Evolutionary conservation across 2,329 filamentous ascomycete genomes (phyloP).

Genomic region (Aspergillus sp.): DNA sequence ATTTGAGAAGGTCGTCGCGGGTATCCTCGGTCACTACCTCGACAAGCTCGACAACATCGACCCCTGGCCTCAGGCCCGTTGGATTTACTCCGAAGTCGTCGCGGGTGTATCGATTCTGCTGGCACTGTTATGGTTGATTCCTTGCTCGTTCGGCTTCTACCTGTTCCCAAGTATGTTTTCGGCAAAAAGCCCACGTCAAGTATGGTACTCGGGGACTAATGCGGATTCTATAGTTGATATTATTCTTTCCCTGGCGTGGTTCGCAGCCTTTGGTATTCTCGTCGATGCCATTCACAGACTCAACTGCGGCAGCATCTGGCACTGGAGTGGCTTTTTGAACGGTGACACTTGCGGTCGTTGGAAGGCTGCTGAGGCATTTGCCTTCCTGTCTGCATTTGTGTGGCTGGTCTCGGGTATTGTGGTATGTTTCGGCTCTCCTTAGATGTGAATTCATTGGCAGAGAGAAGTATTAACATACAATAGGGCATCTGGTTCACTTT

Average conservation of each 20-base stretch:
- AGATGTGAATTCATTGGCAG: background rate
- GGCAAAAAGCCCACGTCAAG: background rate
- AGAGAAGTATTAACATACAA: conserved; percentile 5
- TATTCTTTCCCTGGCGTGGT: conserved; percentile 61
- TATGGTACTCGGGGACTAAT: background rate
- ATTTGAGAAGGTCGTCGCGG: conserved; percentile 47
- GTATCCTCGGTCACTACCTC: conserved; percentile 60
- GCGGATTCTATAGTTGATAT: conserved; percentile 47
- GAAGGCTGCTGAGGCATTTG: conserved; percentile 64
- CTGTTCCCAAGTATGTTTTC: conserved; percentile 51
- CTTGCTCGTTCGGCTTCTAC: conserved; percentile 58
- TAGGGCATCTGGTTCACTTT: conserved; percentile 32
- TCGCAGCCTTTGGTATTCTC: conserved; percentile 58
- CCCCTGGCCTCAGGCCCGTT: conserved; percentile 52
- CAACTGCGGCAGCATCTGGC: conserved; percentile 50
- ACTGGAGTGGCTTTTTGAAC: conserved; percentile 49
- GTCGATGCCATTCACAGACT: conserved; percentile 48
- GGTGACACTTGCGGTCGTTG: conserved; percentile 55
- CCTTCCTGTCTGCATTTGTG: conserved; percentile 61
- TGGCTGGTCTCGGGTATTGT: conserved; percentile 60
- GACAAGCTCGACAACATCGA: conserved; percentile 41
- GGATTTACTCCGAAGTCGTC: conserved; percentile 68
- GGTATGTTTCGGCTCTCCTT: conserved; percentile 22
- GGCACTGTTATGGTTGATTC: conserved; percentile 64
- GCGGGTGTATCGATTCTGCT: conserved; percentile 61